Base-by-base conservation (phyloP, 129 eudicot species). In the Solidago caesia region DNA sequence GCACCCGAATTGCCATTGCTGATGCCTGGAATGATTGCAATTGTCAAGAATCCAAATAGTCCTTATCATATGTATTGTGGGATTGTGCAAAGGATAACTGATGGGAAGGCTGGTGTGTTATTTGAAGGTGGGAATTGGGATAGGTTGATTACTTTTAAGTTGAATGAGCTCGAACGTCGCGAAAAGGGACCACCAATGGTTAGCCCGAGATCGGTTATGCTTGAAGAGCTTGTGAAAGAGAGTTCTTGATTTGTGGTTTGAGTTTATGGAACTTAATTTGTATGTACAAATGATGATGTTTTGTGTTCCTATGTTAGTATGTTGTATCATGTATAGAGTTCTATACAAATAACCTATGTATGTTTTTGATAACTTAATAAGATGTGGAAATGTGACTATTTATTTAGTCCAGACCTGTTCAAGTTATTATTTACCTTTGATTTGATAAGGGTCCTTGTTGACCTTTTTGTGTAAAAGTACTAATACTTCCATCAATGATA, bases 111-210 rank as follows among this genome's bases (percentile, higher is more conserved):
- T 42, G 97, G 96, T 29, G 96, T 93, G 85, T 82, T 93, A 53
- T 93, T 93, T 85, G 96, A 92, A 84, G 98, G 96, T 42, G 98
- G 98, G 64, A 89, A 86, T 79, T 93, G 98, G 96, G 96, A 90
- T 78, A 79, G 90, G 48, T 48, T 93, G 77, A 82, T 84, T 71
- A 87, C 83, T 12, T 92, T 92, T 71, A 81, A 86, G 82, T 84
- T 89, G 49, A 77, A 86, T 3, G 96, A 92, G 80, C 96, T 92
- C 10, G 95, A 92, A 82, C 91, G 96, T 29, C 84, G 96, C 0
- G 90, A 89, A 71, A 89, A 92, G 68, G 97, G 98, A 26, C 98
- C 98, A 21, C 96, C 98, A 0, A 89, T 92, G 98, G 94, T 87
- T 16, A 92, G 89, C 48, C 94, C 91, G 3, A 73, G 80, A 72